Evolutionary conservation across 306 rosid species (phyloP).

Genomic region (Arachis stenosperma): DNA sequence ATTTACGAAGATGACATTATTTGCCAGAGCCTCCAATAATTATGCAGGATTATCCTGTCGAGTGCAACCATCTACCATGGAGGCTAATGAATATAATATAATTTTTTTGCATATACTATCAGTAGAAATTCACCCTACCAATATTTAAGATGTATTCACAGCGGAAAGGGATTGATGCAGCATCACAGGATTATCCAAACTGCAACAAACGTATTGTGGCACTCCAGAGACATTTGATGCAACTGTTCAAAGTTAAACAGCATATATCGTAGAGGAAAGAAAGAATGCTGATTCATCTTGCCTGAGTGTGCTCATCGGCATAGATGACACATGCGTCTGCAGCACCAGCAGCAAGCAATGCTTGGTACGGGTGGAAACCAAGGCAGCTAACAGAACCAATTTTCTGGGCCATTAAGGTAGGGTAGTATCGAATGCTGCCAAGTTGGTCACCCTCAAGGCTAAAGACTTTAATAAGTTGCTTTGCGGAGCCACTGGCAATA

Average conservation of each 20-base stretch:
- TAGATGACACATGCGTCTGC: constrained; percentile 83
- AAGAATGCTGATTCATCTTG: constrained; percentile 62
- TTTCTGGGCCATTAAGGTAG: constrained; percentile 97
- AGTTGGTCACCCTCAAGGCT: constrained; percentile 85
- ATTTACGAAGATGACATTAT: constrained; percentile 88
- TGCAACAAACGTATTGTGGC: constrained; percentile 38
- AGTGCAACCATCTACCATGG: constrained; percentile 61
- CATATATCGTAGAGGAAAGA: constrained; percentile 29
- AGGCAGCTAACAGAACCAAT: constrained; percentile 94
- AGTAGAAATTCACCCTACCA: constrained; percentile 55
- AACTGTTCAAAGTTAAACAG: constrained; percentile 39
- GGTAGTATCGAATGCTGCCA: constrained; percentile 82
- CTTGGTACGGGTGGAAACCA: constrained; percentile 84
- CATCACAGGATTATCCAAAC: constrained; percentile 42
- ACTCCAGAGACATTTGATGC: constrained; percentile 43
- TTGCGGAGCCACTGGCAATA: constrained; percentile 96
- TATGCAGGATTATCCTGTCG: constrained; percentile 51
- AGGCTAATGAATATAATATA: constrained; percentile 77
- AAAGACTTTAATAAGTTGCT: constrained; percentile 88
- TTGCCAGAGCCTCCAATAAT: constrained; percentile 78
- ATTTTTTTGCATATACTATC: constrained; percentile 53
- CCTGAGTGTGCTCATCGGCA: constrained; percentile 72
- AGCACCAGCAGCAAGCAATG: constrained; percentile 94
- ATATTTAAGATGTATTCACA: constrained; percentile 55
- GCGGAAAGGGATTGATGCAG: constrained; percentile 47